These are phyloP conservation scores for Phytopythium vexans DNA, from an alignment of 352 stramenopile genomes.

Conservation along the genomic window DNA sequence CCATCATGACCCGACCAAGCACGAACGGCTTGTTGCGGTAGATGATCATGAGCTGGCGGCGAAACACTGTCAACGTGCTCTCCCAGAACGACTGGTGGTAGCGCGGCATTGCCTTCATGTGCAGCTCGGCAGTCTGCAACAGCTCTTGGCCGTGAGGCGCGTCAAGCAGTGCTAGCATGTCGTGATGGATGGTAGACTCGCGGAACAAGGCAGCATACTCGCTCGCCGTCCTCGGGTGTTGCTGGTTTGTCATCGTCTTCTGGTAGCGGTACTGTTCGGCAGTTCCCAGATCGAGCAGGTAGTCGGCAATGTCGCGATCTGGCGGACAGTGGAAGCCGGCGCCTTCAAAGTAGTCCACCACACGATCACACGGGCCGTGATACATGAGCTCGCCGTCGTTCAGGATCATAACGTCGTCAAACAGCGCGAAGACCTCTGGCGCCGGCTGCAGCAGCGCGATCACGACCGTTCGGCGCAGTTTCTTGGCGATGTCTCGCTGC, in stretches of 20 bases:
- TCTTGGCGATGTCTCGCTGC: conserved; percentile 22
- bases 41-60: conserved; percentile 61
- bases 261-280: conserved; percentile 41
- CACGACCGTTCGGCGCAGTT: conserved; percentile 39
- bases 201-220: conserved; percentile 32
- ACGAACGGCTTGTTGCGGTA: conserved; percentile 45
- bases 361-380: conserved; percentile 39
- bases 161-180: conserved; percentile 22
- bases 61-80: conserved; percentile 26
- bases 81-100: conserved; percentile 41
- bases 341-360: conserved; percentile 36
- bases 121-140: conserved; percentile 17
- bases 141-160: conserved; percentile 20
- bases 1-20: conserved; percentile 34
- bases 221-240: conserved; percentile 25
- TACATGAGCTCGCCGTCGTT: conserved; percentile 45
- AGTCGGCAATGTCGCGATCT: conserved; percentile 36
- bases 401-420: conserved; percentile 48
- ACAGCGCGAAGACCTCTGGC: conserved; percentile 44
- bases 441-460: conserved; percentile 81
- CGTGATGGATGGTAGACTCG: conserved; percentile 22
- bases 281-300: conserved; percentile 40
- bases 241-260: conserved; percentile 4
- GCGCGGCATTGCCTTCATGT: conserved; percentile 36
- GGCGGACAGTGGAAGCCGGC: conserved; percentile 32